A percentile compares a stretch with the other conserved stretches of the same genome.
phyloP scores from a whole-genome alignment of 2,329 filamentous ascomycete genomes.

The Verticillium tricorpus region DNA sequence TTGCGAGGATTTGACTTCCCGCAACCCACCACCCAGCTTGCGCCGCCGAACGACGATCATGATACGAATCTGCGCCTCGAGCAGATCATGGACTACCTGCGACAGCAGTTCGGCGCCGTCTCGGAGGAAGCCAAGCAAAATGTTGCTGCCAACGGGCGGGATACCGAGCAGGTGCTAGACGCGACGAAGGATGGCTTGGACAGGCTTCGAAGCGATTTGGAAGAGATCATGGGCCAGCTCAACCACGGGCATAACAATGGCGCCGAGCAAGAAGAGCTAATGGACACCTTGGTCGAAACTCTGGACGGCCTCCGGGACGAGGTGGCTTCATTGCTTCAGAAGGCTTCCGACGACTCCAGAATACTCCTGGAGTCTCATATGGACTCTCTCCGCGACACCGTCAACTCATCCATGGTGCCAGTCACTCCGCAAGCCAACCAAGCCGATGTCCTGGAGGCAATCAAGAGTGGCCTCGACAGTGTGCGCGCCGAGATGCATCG shows the following conservation, averaged over 20 bases:
- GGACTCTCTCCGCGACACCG: conserved; percentile 72
- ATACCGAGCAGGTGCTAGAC: conserved; percentile 84
- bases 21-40: conserved; percentile 32
- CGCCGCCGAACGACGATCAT: conserved; percentile 35
- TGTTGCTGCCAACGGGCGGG: conserved; percentile 70
- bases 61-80: conserved; percentile 53
- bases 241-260: conserved; percentile 42
- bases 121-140: conserved; percentile 70
- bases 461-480: conserved; percentile 68
- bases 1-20: conserved; percentile 47
- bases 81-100: conserved; percentile 61
- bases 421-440: conserved; percentile 46
- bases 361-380: conserved; percentile 78
- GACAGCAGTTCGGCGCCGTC: conserved; percentile 53
- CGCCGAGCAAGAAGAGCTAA: conserved; percentile 71
- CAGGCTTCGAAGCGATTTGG: conserved; percentile 72
- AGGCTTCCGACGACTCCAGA: conserved; percentile 45
- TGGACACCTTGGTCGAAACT: conserved; percentile 61
- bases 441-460: conserved; percentile 65
- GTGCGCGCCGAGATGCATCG: conserved; percentile 71
- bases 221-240: conserved; percentile 69
- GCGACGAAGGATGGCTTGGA: conserved; percentile 85
- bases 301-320: conserved; percentile 65
- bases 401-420: conserved; percentile 66
- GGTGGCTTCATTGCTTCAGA: conserved; percentile 56